Base-by-base conservation (phyloP, 2,329 filamentous ascomycete species). In the Grosmannia huntii region DNA sequence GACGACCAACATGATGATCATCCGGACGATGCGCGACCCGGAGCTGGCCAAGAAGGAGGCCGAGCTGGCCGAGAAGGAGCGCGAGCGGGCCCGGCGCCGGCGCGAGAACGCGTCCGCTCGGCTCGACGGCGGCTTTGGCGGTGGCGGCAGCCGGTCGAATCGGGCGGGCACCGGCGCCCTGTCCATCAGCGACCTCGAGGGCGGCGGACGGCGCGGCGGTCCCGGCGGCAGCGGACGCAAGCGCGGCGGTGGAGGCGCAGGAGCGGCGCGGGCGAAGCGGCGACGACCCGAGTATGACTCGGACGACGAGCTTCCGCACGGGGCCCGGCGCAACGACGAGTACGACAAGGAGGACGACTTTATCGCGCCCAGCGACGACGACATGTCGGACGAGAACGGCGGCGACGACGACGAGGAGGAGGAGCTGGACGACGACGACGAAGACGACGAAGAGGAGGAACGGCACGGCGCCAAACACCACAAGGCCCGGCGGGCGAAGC, bases 271-370 rank as follows among this genome's bases (percentile, higher is more conserved):
- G 62, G 70, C 73, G 52, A 82, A 80, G 71, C 75, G 77, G 65
- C 75, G 76, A 36, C 75, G 77, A 46, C 75, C 77, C 60, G 87
- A 88, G 64, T 87, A 89, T 61, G 87, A 91, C 65, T 89, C 89
- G 10, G 88, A 90, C 65, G 86, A 89, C 64, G 86, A 88, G 60
- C 75, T 84, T 41, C 81, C 82, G 19, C 78, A 80, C 44, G 81
- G 82, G 36, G 75, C 75, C 52, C 78, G 78, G 36, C 80, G 81
- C 56, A 79, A 85, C 60, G 86, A 91, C 63, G 86, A 89, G 64
- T 92, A 92, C 67, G 87, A 91, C 62, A 79, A 86, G 67, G 86
- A 86, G 38, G 88, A 92, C 66, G 88, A 86, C 59, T 92, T 92
- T 68, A 80, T 92, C 58, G 88, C 86, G 4, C 77, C 77, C 4